A percentile compares a stretch with the other conserved stretches of the same genome.
Evolutionary conservation across 331 rosid genomes (phyloP).

Genomic region (Erythrophleum ivorense): DNA sequence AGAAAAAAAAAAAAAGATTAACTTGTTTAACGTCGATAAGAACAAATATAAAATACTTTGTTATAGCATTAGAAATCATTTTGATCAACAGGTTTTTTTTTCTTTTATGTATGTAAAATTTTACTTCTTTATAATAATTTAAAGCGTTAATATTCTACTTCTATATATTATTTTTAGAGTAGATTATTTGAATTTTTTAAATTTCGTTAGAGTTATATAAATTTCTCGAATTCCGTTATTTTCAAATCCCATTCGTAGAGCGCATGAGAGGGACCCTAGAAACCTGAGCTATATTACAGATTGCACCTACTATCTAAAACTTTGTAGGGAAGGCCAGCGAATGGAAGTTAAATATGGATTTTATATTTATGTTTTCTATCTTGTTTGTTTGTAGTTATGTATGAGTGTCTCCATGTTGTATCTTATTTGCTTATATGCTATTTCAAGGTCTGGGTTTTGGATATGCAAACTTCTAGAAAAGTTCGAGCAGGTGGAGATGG

Average conservation of each 20-base stretch:
- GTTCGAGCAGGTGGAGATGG: constrained; percentile 92
- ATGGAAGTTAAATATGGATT: constrained; percentile 17
- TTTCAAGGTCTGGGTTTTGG: constrained; percentile 88
- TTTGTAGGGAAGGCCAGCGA: neutral
- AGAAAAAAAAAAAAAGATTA: too few relatives aligned
- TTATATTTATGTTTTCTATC: constrained; percentile 10
- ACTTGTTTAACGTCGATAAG: too few relatives aligned
- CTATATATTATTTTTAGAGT: too few relatives aligned
- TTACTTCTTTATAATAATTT: too few relatives aligned
- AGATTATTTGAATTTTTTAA: too few relatives aligned
- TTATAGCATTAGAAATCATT: too few relatives aligned
- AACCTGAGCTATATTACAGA: neutral
- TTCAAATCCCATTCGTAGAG: neutral
- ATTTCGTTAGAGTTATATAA: too few relatives aligned
- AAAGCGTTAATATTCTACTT: too few relatives aligned
- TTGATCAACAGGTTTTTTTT: too few relatives aligned
- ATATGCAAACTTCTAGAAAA: constrained; percentile 83
- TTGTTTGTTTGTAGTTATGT: constrained; percentile 28
- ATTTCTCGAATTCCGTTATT: neutral
- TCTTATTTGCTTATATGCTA: constrained; percentile 31
- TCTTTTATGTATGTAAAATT: too few relatives aligned
- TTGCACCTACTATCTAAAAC: constrained; percentile 1
- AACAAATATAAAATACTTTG: too few relatives aligned
- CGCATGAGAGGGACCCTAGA: neutral
- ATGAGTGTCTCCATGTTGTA: constrained; percentile 24